Evolutionary conservation across 306 rosid genomes (phyloP).

Genomic region (Fagus sylvatica): DNA sequence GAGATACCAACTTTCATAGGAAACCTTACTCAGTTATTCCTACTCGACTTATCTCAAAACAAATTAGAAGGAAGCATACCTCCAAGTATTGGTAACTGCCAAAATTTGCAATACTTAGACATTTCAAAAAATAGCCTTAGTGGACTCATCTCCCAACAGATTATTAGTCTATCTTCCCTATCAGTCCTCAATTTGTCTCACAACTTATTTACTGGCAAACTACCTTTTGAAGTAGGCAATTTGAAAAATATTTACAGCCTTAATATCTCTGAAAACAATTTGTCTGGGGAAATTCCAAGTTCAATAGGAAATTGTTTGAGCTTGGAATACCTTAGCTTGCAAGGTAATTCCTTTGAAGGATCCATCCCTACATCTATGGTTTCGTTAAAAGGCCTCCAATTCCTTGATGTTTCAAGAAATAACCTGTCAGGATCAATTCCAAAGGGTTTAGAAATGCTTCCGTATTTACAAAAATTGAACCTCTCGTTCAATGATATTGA

Average conservation of each 20-base stretch:
- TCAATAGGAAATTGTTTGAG: slow-evolving; percentile 24
- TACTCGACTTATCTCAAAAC: not conserved
- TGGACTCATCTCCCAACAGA: slow-evolving; percentile 33
- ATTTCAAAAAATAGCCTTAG: slow-evolving; percentile 17
- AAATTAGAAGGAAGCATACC: slow-evolving; percentile 39
- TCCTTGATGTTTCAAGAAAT: slow-evolving; percentile 37
- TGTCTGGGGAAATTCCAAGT: slow-evolving; percentile 32
- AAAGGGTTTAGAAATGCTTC: slow-evolving; percentile 12
- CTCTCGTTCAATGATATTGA: slow-evolving; percentile 40
- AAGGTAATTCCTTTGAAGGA: slow-evolving; percentile 26
- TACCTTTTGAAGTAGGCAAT: slow-evolving; percentile 21
- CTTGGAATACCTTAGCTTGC: slow-evolving; percentile 31
- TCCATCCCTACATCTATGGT: slow-evolving; percentile 36
- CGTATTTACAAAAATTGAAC: slow-evolving; percentile 20
- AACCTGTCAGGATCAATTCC: slow-evolving; percentile 38
- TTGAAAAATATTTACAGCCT: slow-evolving; percentile 9
- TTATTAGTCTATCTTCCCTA: slow-evolving; percentile 4
- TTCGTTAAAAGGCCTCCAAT: slow-evolving; percentile 27
- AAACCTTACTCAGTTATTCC: slow-evolving; percentile 26
- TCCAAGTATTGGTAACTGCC: slow-evolving; percentile 15
- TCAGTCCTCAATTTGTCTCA: slow-evolving; percentile 29
- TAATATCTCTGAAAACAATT: slow-evolving; percentile 29
- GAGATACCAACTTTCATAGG: slow-evolving; percentile 21
- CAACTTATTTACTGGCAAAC: slow-evolving; percentile 25
- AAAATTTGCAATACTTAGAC: not conserved